Evolutionary conservation across 495 filamentous ascomycete genomes (phyloP).

Genomic region (Penicillium simplicissimum): DNA sequence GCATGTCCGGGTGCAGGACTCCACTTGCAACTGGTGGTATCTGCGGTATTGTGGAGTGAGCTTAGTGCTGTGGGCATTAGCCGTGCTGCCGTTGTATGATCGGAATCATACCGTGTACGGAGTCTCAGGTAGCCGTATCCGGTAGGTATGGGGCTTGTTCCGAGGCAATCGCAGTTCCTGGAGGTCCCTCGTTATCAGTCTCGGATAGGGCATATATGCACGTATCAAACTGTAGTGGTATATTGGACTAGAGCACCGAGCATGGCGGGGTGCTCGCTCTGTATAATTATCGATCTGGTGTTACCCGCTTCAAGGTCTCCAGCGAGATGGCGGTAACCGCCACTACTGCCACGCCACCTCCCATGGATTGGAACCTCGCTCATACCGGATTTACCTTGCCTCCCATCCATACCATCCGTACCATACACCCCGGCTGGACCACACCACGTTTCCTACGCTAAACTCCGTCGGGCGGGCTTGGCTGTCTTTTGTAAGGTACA

Average conservation of each 20-base stretch:
- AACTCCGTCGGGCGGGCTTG: background rate
- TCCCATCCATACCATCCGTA: background rate
- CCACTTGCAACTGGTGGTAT: background rate
- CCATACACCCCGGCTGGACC: background rate
- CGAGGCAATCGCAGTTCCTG: background rate
- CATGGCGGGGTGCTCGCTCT: background rate
- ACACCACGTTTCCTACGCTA: constrained; percentile 4
- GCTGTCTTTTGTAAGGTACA: background rate
- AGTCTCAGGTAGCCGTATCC: background rate
- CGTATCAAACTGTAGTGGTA: background rate
- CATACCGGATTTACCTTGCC: background rate
- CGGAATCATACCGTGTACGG: background rate
- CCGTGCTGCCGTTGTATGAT: background rate
- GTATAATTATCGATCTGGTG: too few species aligned
- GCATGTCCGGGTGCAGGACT: background rate
- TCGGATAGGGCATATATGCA: background rate
- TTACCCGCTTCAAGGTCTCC: too few species aligned
- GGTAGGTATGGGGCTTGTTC: background rate
- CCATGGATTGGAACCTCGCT: background rate
- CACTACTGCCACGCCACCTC: constrained; percentile 26
- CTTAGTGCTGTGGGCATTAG: background rate
- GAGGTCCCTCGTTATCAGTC: background rate
- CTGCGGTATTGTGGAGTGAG: constrained; percentile 1
- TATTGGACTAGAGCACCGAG: background rate
- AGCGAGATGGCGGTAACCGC: constrained; percentile 1